Evolutionary conservation across 805 yeast species (phyloP), one percentile per base, ranked within the genome.

Genomic region (Pichia deserticola): DNA sequence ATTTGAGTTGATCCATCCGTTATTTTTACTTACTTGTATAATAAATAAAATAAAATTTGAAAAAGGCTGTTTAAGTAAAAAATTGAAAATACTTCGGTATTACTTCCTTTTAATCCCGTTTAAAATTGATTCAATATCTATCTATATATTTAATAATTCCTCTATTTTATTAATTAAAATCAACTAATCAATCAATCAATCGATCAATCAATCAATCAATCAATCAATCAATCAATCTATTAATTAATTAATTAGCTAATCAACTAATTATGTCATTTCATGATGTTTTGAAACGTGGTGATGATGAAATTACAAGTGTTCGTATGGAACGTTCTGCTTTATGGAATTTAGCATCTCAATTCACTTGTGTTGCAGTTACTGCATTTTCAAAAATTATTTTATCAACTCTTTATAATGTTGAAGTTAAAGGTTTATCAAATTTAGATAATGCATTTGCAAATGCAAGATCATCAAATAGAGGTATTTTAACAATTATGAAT

Each of bases 401-500:
- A 49, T 74, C 78, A 49, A 60, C 80, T 1, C 72, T 81, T 47
- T 89, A 89, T 66, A 75, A 79, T 29, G 86, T 90, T 2, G 65
- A 74, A 40, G 69, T 88, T 11, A 72, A 76, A 51, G 78, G 87
- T 44, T 63, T 83, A 11, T 85, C 86, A 5, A 78, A 76, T 52
- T 68, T 92, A 15, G 86, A 83, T 47, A 66, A 60, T 12, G 93
- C 92, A 0, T 60, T 86, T 39, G 72, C 73, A n/a, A 74, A 74
- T 52, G 82, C 93, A 0, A 67, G 82, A 44, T 56, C 58, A 1
- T 92, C 89, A 58, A 79, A 84, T 51, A 69, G 97, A 42, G 85
- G 93, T 0, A 64, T 92, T 1, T 57, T 92, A 53, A 92, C 98
- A 0, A 76, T 88, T 13, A 88, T 89, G 96, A 90, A 90, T 64